A percentile compares a stretch with the other conserved stretches of the same genome.
Evolutionary conservation across 805 yeast species (phyloP).

Genomic region (Myxozyma monticola): DNA sequence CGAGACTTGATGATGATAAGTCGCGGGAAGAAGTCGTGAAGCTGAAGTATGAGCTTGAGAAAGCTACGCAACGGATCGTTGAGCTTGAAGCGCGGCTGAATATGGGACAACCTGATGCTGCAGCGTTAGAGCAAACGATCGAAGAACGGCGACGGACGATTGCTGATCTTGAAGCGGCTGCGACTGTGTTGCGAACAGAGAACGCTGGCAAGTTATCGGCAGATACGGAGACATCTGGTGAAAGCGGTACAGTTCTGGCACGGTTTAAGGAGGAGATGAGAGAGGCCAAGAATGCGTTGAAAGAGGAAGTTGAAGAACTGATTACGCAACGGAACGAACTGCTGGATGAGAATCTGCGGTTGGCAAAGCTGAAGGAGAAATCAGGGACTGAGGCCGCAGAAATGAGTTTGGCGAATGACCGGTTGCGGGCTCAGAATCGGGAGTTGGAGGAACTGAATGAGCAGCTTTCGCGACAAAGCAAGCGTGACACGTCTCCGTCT

Average conservation of each 20-base stretch:
- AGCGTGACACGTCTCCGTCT: not conserved
- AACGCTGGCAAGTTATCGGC: too few species aligned
- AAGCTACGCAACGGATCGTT: conserved; percentile 20
- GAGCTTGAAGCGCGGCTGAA: conserved; percentile 22
- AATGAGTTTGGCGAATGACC: conserved; percentile 39
- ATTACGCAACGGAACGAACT: conserved; percentile 35
- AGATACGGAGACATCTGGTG: conserved; percentile 23
- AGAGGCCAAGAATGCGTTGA: conserved; percentile 49
- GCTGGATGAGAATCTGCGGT: conserved; percentile 35
- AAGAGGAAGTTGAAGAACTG: conserved; percentile 46
- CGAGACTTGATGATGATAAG: not conserved
- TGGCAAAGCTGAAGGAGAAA: conserved; percentile 33
- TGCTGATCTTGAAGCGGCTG: conserved; percentile 40
- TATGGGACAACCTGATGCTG: conserved; percentile 5
- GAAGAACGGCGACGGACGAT: conserved; percentile 39
- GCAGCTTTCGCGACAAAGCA: not conserved
- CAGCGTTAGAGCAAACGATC: conserved; percentile 6
- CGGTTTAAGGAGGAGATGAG: conserved; percentile 49
- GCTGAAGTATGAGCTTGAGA: conserved; percentile 13
- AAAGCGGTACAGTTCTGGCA: conserved; percentile 18
- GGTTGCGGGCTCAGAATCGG: conserved; percentile 42
- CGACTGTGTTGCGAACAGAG: conserved; percentile 42
- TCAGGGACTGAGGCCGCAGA: conserved; percentile 38
- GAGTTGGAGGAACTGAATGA: conserved; percentile 32
- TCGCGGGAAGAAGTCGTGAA: not conserved